phyloP scores from a whole-genome alignment of 164 flowering plant genomes.

The Chimonanthus praecox region DNA sequence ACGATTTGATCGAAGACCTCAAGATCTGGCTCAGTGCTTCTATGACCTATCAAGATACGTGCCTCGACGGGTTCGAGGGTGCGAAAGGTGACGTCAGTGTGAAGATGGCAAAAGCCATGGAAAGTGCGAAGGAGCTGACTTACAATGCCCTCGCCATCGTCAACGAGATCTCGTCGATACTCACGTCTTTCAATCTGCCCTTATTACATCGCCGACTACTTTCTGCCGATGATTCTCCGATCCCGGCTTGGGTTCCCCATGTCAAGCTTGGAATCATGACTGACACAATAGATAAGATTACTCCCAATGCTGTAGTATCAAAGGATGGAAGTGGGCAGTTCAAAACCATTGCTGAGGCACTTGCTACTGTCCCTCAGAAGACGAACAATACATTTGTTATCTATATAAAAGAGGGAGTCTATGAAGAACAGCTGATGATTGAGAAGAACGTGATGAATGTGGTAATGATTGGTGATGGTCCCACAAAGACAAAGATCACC shows the following conservation, averaged over 20 bases:
- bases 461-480: conserved; percentile 75
- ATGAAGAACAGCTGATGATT: conserved; percentile 46
- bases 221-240: neutral
- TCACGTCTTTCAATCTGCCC: conserved; percentile 28
- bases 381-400: conserved; percentile 37
- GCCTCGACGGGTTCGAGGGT: conserved; percentile 65
- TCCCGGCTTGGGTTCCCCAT: conserved; percentile 28
- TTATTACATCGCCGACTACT: conserved; percentile 30
- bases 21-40: conserved; percentile 74
- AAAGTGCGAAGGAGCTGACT: conserved; percentile 34
- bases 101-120: conserved; percentile 41
- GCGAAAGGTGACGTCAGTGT: conserved; percentile 36
- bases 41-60: conserved; percentile 59
- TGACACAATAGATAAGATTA: neutral
- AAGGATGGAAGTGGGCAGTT: conserved; percentile 65
- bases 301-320: conserved; percentile 54
- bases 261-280: conserved; percentile 25
- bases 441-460: conserved; percentile 32
- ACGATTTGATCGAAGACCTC: conserved; percentile 37
- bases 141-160: conserved; percentile 56
- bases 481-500: conserved; percentile 58
- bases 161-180: conserved; percentile 21
- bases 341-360: conserved; percentile 51
- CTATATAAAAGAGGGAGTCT: conserved; percentile 64
- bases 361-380: conserved; percentile 37